A percentile compares a stretch with the other conserved stretches of the same genome.
These are phyloP conservation scores for Claviceps purpurea DNA, from an alignment of 2,329 filamentous ascomycete species.

Conservation along the genomic window DNA sequence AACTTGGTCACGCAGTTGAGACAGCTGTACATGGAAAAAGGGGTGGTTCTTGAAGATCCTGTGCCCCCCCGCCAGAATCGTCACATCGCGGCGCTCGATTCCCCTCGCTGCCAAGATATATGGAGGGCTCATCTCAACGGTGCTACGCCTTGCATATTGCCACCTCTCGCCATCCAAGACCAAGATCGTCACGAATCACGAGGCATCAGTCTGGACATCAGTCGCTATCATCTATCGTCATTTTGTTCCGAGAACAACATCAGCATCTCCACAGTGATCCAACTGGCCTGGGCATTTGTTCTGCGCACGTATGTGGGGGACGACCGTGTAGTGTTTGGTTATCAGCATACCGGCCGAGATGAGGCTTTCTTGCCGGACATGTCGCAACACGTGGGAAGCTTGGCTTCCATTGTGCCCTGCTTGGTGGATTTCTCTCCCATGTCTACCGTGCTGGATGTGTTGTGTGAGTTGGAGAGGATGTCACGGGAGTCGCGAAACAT, in stretches of 20 bases:
- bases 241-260: constrained; percentile 28
- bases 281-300: constrained; percentile 47
- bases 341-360: constrained; percentile 30
- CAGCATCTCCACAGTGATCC: constrained; percentile 35
- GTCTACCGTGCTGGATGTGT: constrained; percentile 18
- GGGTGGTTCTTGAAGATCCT: constrained; percentile 13
- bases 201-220: constrained; percentile 27
- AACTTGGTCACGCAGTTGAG: constrained; percentile 34
- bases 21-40: constrained; percentile 27
- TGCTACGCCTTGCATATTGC: constrained; percentile 32
- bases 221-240: constrained; percentile 25
- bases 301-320: constrained; percentile 40
- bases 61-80: constrained; percentile 15
- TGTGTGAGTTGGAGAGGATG: constrained; percentile 20
- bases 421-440: constrained; percentile 18
- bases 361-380: constrained; percentile 28
- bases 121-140: constrained; percentile 29
- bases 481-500: constrained; percentile 16
- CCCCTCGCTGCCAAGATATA: constrained; percentile 25
- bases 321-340: constrained; percentile 42
- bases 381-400: constrained; percentile 31
- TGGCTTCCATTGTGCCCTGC: constrained; percentile 27
- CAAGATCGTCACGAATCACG: constrained; percentile 19
- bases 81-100: constrained; percentile 15
- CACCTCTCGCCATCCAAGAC: constrained; percentile 20